Conservation (phyloP, 352 stramenopile species). For the Pythium phragmiticola region DNA sequence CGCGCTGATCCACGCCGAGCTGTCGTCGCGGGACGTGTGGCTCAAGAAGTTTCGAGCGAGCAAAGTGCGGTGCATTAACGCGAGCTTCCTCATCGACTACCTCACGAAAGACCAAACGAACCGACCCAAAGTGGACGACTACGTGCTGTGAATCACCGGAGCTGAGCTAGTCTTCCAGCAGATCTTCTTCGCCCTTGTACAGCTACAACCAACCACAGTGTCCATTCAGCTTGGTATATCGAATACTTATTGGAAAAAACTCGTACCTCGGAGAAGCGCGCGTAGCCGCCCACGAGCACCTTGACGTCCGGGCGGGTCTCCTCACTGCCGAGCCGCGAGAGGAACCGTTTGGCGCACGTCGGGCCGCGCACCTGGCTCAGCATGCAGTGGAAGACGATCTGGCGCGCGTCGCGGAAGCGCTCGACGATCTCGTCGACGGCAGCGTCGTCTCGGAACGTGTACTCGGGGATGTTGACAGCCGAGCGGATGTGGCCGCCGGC, state of each 20-base stretch:
- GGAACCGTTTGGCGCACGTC: conserved; percentile 76
- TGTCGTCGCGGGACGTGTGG: conserved; percentile 61
- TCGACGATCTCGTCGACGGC: conserved; percentile 75
- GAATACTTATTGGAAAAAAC: too few relatives aligned
- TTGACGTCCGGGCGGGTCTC: conserved; percentile 52
- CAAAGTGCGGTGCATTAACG: conserved; percentile 73
- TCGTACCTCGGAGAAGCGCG: conserved; percentile 56
- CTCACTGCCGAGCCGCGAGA: conserved; percentile 50
- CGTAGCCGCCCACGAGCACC: conserved; percentile 72
- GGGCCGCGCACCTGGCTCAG: conserved; percentile 83
- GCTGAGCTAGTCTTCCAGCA: conserved; percentile 21
- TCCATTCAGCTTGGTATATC: not conserved
- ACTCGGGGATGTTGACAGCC: conserved; percentile 76
- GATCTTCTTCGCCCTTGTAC: conserved; percentile 24
- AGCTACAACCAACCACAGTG: conserved; percentile 10
- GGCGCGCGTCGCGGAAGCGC: conserved; percentile 57
- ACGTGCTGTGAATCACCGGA: conserved; percentile 33
- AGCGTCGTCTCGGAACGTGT: conserved; percentile 78
- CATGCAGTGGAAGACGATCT: conserved; percentile 88
- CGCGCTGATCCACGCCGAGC: conserved; percentile 52
- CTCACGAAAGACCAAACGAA: conserved; percentile 79
- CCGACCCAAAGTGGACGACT: conserved; percentile 48
- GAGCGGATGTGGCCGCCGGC: conserved; percentile 71
- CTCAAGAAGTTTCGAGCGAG: conserved; percentile 68
- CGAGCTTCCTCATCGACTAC: conserved; percentile 83